Evolutionary conservation across 2,329 filamentous ascomycete species (phyloP).

Genomic region (Arthroderma sp.): DNA sequence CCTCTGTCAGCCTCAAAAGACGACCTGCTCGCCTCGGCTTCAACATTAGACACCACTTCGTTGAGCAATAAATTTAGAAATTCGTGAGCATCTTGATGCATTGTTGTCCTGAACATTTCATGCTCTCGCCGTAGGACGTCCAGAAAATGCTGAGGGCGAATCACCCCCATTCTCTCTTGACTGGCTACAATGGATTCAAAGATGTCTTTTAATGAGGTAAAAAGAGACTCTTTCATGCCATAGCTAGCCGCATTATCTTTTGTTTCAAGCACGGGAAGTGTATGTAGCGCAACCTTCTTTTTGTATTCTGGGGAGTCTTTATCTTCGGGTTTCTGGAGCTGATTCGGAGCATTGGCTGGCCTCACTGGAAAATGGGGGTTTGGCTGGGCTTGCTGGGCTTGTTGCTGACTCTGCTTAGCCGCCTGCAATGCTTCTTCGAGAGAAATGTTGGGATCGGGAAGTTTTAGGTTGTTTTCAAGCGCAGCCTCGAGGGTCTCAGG

Average conservation of each 20-base stretch:
- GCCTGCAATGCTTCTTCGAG: slow-evolving; percentile 37
- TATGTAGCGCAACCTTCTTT: slow-evolving; percentile 86
- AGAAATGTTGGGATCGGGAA: slow-evolving; percentile 47
- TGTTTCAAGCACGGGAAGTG: slow-evolving; percentile 75
- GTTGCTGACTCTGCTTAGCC: slow-evolving; percentile 28
- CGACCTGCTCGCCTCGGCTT: slow-evolving; percentile 56
- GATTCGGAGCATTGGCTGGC: slow-evolving; percentile 34
- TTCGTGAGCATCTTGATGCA: slow-evolving; percentile 98
- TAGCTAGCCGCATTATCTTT: slow-evolving; percentile 69
- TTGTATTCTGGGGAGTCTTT: slow-evolving; percentile 95
- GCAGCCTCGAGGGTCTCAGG: slow-evolving; percentile 54
- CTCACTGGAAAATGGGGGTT: not conserved
- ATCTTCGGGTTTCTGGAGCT: slow-evolving; percentile 64
- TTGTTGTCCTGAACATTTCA: slow-evolving; percentile 91
- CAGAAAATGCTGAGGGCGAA: slow-evolving; percentile 83
- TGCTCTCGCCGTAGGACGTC: slow-evolving; percentile 90
- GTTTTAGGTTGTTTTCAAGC: slow-evolving; percentile 35
- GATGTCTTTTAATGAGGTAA: slow-evolving; percentile 89
- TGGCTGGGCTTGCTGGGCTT: slow-evolving; percentile 18
- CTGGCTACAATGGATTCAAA: slow-evolving; percentile 81
- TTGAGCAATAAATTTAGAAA: slow-evolving; percentile 94
- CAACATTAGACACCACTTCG: slow-evolving; percentile 86
- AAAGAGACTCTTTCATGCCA: slow-evolving; percentile 88
- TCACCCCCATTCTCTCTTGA: slow-evolving; percentile 68
- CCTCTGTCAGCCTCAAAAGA: slow-evolving; percentile 22